Base-by-base conservation (phyloP, 768 basidiomycete species). In the Leccinum broughii region DNA sequence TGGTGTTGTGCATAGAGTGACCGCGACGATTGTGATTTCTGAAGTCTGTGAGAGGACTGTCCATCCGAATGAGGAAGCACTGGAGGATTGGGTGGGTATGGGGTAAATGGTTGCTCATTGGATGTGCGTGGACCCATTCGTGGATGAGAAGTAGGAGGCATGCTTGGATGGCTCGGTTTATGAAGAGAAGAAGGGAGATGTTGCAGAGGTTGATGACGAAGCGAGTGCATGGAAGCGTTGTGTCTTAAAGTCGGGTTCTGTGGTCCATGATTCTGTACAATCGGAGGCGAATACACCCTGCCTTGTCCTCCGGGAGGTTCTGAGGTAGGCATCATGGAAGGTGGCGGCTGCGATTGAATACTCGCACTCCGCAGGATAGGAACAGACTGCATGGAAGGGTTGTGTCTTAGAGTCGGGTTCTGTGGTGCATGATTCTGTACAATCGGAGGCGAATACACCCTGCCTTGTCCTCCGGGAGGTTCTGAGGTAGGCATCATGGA, bases 1-100 rank as follows among this genome's bases (percentile, higher is more conserved):
- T 83, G 84, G 54, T 79, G 72, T 59, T 83, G 83, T 52, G 83
- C 77, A 67, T 78, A 77, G 30, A 91, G 77, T 14, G 86, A 89
- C 22, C 81, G 82, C 24, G 82, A 75, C 13, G 90, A 90, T 22
- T 80, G 72, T 10, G 82, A 82, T 69, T 87, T 88, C 34, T 75
- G 78, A 30, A 82, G 62, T 14, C 64, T 71, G 26, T 68, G 70
- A n/a, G 58, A 35, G 30, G 67, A 32, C 57, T 81, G 80, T 60
- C 84, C 85, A n/a, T 79, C 81, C 6, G 81, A 80, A 5, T 81
- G 81, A 28, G 59, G 20, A 32, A 13, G 26, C 22, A 32, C 48
- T 49, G 61, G 57, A 35, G 60, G 64, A 59, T 60, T 59, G 22
- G 63, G 51, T n/a, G 63, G 48, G 46, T 56, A 60, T 35, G 62